These are phyloP conservation scores for Pythium guiyangense DNA, from an alignment of 352 stramenopile genomes.

Conservation along the genomic window DNA sequence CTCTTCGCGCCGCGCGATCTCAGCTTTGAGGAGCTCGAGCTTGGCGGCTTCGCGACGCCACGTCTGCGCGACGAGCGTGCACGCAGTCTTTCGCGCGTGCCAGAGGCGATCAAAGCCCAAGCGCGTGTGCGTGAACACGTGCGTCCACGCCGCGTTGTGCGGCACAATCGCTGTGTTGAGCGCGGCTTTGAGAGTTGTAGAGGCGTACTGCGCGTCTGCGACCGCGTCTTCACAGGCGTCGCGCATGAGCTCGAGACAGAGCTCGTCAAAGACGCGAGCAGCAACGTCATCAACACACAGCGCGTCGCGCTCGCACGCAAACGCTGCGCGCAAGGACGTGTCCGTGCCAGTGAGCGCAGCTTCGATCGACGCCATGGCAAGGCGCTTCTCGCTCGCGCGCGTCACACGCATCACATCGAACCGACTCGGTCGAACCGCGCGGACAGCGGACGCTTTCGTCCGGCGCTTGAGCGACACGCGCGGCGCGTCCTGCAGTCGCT, in stretches of 20 bases:
- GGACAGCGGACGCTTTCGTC: slow-evolving; percentile 4
- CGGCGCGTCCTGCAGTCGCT: slow-evolving; percentile 20
- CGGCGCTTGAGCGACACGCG: slow-evolving; percentile 29
- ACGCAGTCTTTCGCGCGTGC: slow-evolving; percentile 32
- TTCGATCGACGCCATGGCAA: slow-evolving; percentile 57
- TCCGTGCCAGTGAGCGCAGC: slow-evolving; percentile 32
- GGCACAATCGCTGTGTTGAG: slow-evolving; percentile 11
- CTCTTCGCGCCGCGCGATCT: slow-evolving; percentile 51
- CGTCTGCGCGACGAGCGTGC: slow-evolving; percentile 20
- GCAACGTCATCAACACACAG: slow-evolving; percentile 18
- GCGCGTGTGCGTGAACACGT: background rate
- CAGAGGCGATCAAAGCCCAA: slow-evolving; percentile 41
- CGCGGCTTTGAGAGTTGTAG: background rate
- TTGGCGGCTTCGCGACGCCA: slow-evolving; percentile 49
- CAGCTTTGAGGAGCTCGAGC: slow-evolving; percentile 34
- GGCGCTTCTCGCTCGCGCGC: slow-evolving; percentile 57
- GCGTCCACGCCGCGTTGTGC: slow-evolving; percentile 1
- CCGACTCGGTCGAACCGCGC: slow-evolving; percentile 13
- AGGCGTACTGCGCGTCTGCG: slow-evolving; percentile 12
- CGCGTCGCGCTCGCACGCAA: slow-evolving; percentile 28
- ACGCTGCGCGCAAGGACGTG: slow-evolving; percentile 17
- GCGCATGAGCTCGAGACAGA: slow-evolving; percentile 17
- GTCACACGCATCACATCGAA: slow-evolving; percentile 45
- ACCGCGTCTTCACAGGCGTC: slow-evolving; percentile 25
- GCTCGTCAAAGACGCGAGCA: slow-evolving; percentile 19